phyloP scores from a whole-genome alignment of 2,329 filamentous ascomycete species.

The Paecilomyces variotii region DNA sequence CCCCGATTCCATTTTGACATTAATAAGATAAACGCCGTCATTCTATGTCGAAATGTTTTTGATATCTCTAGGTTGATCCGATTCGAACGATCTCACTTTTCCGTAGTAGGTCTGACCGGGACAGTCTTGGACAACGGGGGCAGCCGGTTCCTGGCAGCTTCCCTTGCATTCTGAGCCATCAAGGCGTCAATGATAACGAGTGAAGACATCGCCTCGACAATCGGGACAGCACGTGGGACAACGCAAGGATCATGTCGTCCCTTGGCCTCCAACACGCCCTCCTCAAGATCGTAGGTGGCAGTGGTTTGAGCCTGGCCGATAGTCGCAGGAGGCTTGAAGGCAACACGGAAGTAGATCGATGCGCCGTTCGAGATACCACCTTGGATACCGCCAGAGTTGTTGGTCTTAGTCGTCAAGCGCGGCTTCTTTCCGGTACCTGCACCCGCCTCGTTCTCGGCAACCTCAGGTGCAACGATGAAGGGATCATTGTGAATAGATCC shows the following conservation, averaged over 20 bases:
- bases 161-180: constrained; percentile 66
- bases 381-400: constrained; percentile 91
- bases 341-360: constrained; percentile 87
- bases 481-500: constrained; percentile 90
- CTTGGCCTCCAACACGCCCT: constrained; percentile 80
- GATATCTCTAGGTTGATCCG: not conserved
- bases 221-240: constrained; percentile 70
- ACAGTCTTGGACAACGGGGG: constrained; percentile 33
- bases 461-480: constrained; percentile 56
- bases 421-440: constrained; percentile 30
- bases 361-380: constrained; percentile 92
- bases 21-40: not conserved
- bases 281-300: constrained; percentile 65
- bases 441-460: constrained; percentile 5
- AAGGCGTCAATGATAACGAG: constrained; percentile 81
- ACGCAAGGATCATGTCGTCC: constrained; percentile 92
- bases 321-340: constrained; percentile 90
- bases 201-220: constrained; percentile 76
- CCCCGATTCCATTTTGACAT: not conserved
- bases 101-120: constrained; percentile 17
- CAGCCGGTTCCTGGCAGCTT: constrained; percentile 40
- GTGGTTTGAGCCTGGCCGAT: constrained; percentile 85
- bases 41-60: not conserved
- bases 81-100: not conserved
- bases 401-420: constrained; percentile 75